Percentiles rank a stretch among this genome's conserved stretches.
Evolutionary conservation across 2,329 filamentous ascomycete genomes (phyloP).

Genomic region (Aspergillus luchuensis): DNA sequence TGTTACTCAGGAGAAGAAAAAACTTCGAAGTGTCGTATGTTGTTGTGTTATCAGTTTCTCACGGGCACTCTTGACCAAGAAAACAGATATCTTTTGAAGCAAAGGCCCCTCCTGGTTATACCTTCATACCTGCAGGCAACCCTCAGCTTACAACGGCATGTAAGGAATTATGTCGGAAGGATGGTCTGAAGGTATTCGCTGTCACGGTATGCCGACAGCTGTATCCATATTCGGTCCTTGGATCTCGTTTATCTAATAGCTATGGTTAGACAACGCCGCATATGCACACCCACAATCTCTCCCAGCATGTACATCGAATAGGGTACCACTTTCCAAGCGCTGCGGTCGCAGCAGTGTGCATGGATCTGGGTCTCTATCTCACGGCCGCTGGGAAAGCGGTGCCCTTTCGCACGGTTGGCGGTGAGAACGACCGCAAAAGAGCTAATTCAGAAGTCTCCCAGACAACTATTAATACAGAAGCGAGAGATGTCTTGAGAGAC

Average conservation of each 20-base stretch:
- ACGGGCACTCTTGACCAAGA: slow-evolving; percentile 35
- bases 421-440: slow-evolving; percentile 26
- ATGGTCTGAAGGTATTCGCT: slow-evolving; percentile 57
- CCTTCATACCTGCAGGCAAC: slow-evolving; percentile 62
- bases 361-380: slow-evolving; percentile 49
- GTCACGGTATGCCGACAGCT: slow-evolving; percentile 57
- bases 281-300: slow-evolving; percentile 54
- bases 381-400: slow-evolving; percentile 52
- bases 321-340: slow-evolving; percentile 64
- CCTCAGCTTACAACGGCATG: slow-evolving; percentile 61
- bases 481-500: slow-evolving; percentile 61
- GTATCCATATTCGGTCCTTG: background rate
- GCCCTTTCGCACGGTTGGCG: slow-evolving; percentile 35
- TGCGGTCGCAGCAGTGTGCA: slow-evolving; percentile 61
- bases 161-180: slow-evolving; percentile 61
- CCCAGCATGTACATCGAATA: slow-evolving; percentile 62
- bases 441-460: slow-evolving; percentile 40
- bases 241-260: slow-evolving; percentile 20
- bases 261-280: slow-evolving; percentile 51
- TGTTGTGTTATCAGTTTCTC: slow-evolving; percentile 11
- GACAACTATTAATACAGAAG: slow-evolving; percentile 57
- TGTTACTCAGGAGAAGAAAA: slow-evolving; percentile 62
- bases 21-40: slow-evolving; percentile 56
- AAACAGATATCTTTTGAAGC: slow-evolving; percentile 57
- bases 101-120: slow-evolving; percentile 61